phyloP scores from a whole-genome alignment of 2,329 filamentous ascomycete species.

The Pseudocercospora fuligena region DNA sequence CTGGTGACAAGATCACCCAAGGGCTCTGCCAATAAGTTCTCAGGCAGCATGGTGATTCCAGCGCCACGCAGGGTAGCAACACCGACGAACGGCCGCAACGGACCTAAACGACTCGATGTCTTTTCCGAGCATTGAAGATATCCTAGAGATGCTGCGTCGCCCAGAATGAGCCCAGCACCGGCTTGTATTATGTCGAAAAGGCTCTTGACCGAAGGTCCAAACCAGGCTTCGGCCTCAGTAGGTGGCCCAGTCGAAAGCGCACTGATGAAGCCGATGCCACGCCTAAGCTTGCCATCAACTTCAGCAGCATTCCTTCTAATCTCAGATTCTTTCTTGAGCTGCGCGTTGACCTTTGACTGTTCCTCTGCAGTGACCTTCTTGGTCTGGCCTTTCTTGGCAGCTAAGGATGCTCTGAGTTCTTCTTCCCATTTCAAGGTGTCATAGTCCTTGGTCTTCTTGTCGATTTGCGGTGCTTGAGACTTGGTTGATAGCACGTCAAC shows the following conservation, averaged over 20 bases:
- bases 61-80: conserved; percentile 83
- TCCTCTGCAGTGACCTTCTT: conserved; percentile 93
- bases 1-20: conserved; percentile 81
- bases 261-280: conserved; percentile 84
- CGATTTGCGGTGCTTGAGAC: conserved; percentile 67
- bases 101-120: conserved; percentile 73
- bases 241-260: conserved; percentile 84
- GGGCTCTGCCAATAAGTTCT: conserved; percentile 76
- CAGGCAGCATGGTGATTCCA: conserved; percentile 72
- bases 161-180: conserved; percentile 80
- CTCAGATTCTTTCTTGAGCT: conserved; percentile 81
- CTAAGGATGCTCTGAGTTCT: conserved; percentile 82
- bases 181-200: conserved; percentile 77
- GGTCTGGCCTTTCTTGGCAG: conserved; percentile 88
- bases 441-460: conserved; percentile 94
- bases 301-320: conserved; percentile 75
- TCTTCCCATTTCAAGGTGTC: conserved; percentile 97
- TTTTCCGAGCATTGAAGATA: conserved; percentile 81
- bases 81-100: conserved; percentile 80
- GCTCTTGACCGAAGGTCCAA: conserved; percentile 76
- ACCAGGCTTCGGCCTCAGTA: conserved; percentile 88
- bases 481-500: conserved; percentile 91
- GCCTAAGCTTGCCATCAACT: conserved; percentile 72
- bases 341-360: conserved; percentile 84
- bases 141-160: conserved; percentile 75